phyloP scores from a whole-genome alignment of 306 rosid species.

The Ormosia semicastrata region DNA sequence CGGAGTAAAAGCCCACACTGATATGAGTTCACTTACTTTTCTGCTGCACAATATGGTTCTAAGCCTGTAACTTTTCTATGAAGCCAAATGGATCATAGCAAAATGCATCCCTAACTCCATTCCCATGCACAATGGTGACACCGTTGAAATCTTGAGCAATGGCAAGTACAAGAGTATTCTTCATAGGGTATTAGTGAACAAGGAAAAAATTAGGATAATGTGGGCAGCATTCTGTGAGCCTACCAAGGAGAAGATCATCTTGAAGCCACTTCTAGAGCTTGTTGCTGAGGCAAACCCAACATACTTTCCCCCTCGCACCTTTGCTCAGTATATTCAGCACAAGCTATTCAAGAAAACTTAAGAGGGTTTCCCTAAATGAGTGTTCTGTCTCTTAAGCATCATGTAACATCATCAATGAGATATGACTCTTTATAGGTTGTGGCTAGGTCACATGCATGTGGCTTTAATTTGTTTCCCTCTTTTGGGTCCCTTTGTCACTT shows the following conservation, averaged over 20 bases:
- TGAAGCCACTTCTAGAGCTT: slow-evolving; percentile 68
- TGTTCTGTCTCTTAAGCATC: no score
- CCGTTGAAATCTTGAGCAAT: slow-evolving; percentile 78
- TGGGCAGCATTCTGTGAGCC: slow-evolving; percentile 96
- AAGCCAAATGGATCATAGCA: slow-evolving; percentile 72
- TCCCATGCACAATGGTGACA: slow-evolving; percentile 85
- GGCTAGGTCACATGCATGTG: no score
- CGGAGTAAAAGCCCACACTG: slow-evolving; percentile 89
- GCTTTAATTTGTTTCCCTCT: no score
- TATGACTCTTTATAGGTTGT: no score
- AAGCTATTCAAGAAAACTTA: slow-evolving; percentile 61
- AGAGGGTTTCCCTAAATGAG: slow-evolving; percentile 11
- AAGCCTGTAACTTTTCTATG: slow-evolving; percentile 72
- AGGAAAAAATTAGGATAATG: slow-evolving; percentile 79
- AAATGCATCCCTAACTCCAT: slow-evolving; percentile 76
- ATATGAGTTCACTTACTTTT: slow-evolving; percentile 76
- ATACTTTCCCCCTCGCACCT: slow-evolving; percentile 73
- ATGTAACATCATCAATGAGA: no score
- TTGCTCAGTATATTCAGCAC: slow-evolving; percentile 76
- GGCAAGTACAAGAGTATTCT: slow-evolving; percentile 80
- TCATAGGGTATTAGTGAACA: slow-evolving; percentile 81
- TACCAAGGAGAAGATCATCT: slow-evolving; percentile 79
- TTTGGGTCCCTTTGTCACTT: no score
- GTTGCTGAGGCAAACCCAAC: slow-evolving; percentile 54
- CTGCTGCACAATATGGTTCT: slow-evolving; percentile 94